These are phyloP conservation scores for Coemansia sp. DNA, from an alignment of 192 early-diverging fungal genomes.

Conservation along the genomic window DNA sequence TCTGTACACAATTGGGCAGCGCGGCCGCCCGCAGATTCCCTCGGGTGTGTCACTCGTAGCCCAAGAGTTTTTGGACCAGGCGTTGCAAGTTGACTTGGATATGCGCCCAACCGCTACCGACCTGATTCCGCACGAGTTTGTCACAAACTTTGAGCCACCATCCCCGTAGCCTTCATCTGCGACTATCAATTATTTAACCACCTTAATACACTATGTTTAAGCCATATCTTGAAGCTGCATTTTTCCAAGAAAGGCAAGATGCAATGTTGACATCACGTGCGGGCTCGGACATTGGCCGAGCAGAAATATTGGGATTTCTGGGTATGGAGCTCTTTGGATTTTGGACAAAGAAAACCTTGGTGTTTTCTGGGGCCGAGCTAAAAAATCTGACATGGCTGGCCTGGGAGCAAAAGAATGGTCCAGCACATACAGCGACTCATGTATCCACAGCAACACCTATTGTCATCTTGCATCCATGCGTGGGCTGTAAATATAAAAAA, in stretches of 20 bases:
- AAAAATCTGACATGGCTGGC: background rate
- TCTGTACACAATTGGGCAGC: slow-evolving; percentile 67
- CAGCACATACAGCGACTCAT: no score
- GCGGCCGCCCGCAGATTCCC: slow-evolving; percentile 47
- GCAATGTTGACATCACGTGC: background rate
- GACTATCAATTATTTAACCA: background rate
- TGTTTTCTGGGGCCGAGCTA: background rate
- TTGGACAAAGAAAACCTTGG: background rate
- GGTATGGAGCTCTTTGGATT: background rate
- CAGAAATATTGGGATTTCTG: background rate
- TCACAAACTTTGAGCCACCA: slow-evolving; percentile 20
- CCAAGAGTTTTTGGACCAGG: slow-evolving; percentile 51
- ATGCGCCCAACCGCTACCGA: slow-evolving; percentile 54
- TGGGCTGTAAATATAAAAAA: no score
- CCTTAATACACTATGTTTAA: background rate
- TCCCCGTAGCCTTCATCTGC: slow-evolving; percentile 21
- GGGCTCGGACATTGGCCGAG: background rate
- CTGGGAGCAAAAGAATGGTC: no score
- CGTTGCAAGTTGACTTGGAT: slow-evolving; percentile 51
- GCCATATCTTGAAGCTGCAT: no score
- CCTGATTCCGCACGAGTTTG: slow-evolving; percentile 48
- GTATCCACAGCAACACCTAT: no score
- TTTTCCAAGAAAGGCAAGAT: background rate
- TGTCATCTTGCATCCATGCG: no score
- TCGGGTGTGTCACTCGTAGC: slow-evolving; percentile 36